Evolutionary conservation across 345 rosid species (phyloP).

Genomic region (Hirschfeldia incana): DNA sequence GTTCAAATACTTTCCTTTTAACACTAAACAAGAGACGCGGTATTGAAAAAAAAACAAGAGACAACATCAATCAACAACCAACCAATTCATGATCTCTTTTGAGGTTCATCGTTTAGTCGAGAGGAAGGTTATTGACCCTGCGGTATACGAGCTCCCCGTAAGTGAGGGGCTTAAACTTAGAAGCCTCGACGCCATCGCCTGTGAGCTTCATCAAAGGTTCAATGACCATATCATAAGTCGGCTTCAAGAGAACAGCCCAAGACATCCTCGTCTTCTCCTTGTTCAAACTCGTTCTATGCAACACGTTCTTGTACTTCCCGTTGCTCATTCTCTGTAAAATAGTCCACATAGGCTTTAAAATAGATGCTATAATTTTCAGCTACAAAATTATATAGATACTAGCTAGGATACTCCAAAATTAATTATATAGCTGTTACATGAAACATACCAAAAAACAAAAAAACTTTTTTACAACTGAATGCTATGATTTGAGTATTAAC

Average conservation of each 20-base stretch:
- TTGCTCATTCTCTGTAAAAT: background rate
- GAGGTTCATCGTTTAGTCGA: background rate
- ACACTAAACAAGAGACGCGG: background rate
- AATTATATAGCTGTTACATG: no score
- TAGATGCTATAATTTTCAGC: no score
- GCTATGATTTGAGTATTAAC: no score
- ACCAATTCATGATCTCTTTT: background rate
- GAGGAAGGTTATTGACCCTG: background rate
- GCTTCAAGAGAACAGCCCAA: background rate
- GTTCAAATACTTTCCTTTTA: no score
- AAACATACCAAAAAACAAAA: no score
- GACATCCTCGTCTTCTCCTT: background rate
- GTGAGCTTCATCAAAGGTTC: background rate
- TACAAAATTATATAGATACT: no score
- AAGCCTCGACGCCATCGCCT: background rate
- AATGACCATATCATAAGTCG: background rate
- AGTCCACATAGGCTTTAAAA: no score
- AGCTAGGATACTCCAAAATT: no score
- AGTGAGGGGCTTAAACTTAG: background rate
- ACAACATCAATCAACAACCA: background rate
- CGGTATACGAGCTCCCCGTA: background rate
- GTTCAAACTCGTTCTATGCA: background rate
- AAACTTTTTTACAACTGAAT: no score
- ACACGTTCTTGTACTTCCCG: constrained; percentile 1
- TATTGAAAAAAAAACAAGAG: background rate